A percentile compares a stretch with the other conserved stretches of the same genome.
Conservation (phyloP, 2,329 filamentous ascomycete species). For the Botrytis deweyae region DNA sequence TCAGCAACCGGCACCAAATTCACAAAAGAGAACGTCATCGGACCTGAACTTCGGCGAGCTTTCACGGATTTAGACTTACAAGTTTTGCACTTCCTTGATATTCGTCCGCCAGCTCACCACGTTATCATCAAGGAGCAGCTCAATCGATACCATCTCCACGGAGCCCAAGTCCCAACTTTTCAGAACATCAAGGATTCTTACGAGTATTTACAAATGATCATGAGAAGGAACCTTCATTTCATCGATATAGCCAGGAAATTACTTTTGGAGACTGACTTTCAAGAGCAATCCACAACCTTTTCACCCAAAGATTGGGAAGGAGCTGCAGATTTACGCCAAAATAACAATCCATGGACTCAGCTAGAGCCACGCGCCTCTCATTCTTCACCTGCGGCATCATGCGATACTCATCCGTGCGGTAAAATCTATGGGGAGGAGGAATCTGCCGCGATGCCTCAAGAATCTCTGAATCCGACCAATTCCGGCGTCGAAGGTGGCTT, state of each 20-base stretch:
- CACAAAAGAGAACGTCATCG: not conserved
- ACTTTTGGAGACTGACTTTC: not conserved
- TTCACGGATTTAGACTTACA: conserved; percentile 20
- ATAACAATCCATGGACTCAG: not conserved
- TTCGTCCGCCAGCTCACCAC: not conserved
- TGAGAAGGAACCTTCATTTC: conserved; percentile 25
- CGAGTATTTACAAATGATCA: conserved; percentile 21
- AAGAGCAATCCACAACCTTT: not conserved
- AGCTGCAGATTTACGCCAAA: not conserved
- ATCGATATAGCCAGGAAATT: conserved; percentile 1
- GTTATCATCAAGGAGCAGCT: conserved; percentile 6
- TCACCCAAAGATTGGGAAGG: not conserved
- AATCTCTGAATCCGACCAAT: not conserved
- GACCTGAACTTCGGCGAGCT: conserved; percentile 3
- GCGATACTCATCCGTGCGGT: conserved; percentile 15
- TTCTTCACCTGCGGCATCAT: conserved; percentile 2
- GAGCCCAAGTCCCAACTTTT: conserved; percentile 3
- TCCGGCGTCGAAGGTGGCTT: not conserved
- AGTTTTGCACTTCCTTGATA: conserved; percentile 19
- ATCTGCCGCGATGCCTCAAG: not conserved
- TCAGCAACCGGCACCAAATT: not conserved
- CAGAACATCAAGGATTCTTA: conserved; percentile 17
- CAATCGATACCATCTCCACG: not conserved
- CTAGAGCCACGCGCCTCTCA: not conserved
- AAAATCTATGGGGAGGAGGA: conserved; percentile 20